Evolutionary conservation across 371 early-diverging fungal species (phyloP), one percentile per base, ranked within the genome.

Genomic region (Dichotomocladium elegans): DNA sequence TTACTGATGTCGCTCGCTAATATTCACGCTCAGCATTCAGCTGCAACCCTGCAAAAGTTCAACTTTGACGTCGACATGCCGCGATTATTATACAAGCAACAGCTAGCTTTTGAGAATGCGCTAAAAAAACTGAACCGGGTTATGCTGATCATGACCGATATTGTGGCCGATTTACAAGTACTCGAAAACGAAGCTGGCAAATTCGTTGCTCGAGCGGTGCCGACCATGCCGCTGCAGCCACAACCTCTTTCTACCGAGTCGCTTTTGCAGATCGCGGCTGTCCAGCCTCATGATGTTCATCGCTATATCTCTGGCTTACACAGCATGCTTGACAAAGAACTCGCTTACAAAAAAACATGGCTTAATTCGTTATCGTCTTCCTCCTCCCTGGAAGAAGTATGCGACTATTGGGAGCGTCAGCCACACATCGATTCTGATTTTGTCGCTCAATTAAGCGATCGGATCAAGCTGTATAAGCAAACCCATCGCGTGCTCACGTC

Each of bases 211-310:
- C 28, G 35, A 27, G 55, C 45, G n/a, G 22, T 31, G 15, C 9
- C 29, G 8, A 33, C 31, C 3, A 48, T 35, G 33, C 3, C 35
- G 3, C 11, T 19, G 24, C 35, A 30, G 25, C 34, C 37, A 14
- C 31, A 29, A 29, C 43, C 52, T 22, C 42, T 52, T 12, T 54
- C 55, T n/a, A 54, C 55, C 5, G 55, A 54, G 29, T 45, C 55
- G 2, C 17, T 54, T 9, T 46, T 54, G 4, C 55, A 54, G 29
- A 34, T 37, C 22, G 55, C 55, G 12, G 46, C 55, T 40, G 42
- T 54, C 15, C 55, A 35, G 7, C 47, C 55, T 26, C 47, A 54
- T 14, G 41, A 25, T 17, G 55, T 45, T 3, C 37, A 44, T 12
- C 22, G 10, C 17, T 46, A 37, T 21, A 46, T 54, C 21, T 24